Percentiles rank a stretch among this genome's conserved stretches.
phyloP scores from a whole-genome alignment of 192 early-diverging fungal genomes.

The Funneliformis mosseae region DNA sequence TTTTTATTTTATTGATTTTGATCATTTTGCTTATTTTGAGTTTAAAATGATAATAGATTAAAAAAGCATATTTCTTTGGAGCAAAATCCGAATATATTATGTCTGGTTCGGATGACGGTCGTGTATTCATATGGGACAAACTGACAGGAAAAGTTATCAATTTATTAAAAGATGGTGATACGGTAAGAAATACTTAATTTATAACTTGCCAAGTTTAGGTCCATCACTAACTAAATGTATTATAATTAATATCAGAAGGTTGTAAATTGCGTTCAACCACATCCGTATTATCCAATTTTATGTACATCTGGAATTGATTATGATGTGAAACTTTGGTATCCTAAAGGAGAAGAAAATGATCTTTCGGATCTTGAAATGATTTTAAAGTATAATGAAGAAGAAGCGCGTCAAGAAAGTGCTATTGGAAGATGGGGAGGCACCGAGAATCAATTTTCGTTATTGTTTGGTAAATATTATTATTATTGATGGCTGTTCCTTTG shows the following conservation, averaged over 20 bases:
- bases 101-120: conserved; percentile 80
- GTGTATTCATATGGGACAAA: conserved; percentile 69
- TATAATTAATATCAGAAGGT: conserved; percentile 33
- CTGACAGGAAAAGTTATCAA: conserved; percentile 59
- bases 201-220: neutral
- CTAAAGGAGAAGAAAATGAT: conserved; percentile 39
- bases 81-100: conserved; percentile 67
- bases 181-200: conserved; percentile 20
- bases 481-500: too few relatives aligned
- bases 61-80: conserved; percentile 76
- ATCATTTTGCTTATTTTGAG: neutral
- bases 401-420: neutral
- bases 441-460: neutral
- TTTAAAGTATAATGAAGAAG: neutral
- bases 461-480: neutral
- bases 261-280: conserved; percentile 54
- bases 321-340: conserved; percentile 69
- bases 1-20: too few relatives aligned
- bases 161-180: conserved; percentile 69
- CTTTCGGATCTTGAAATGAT: conserved; percentile 31
- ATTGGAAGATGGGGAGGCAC: neutral
- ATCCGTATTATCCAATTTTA: conserved; percentile 55
- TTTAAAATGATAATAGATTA: conserved; percentile 47
- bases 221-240: neutral
- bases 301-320: conserved; percentile 75